Evolutionary conservation across 495 filamentous ascomycete genomes (phyloP).

Genomic region (Neurospora sp.): DNA sequence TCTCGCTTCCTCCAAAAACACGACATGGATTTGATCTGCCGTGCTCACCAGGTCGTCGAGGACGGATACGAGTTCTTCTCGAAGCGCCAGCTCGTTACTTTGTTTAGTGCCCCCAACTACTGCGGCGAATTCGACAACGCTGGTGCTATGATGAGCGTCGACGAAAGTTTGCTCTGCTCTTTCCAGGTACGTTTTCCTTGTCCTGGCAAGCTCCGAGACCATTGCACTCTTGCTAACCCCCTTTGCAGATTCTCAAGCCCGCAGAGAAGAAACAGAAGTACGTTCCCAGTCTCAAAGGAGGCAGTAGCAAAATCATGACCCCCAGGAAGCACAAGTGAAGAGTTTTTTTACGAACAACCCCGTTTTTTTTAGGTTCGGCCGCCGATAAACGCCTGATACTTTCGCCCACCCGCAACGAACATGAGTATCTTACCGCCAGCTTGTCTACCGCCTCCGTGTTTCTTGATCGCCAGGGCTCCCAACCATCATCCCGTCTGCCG

Average conservation of each 20-base stretch:
- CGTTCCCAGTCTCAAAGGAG: slow-evolving; percentile 74
- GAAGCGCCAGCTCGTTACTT: slow-evolving; percentile 91
- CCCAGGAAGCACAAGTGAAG: slow-evolving; percentile 81
- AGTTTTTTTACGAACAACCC: slow-evolving; percentile 65
- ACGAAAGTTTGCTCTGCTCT: slow-evolving; percentile 94
- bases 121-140: slow-evolving; percentile 99
- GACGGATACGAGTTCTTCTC: slow-evolving; percentile 99
- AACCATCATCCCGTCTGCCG: slow-evolving; percentile 5
- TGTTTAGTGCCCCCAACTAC: slow-evolving; percentile 98
- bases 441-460: slow-evolving; percentile 12
- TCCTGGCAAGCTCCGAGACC: not conserved
- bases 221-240: slow-evolving; percentile 11
- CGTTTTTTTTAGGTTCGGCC: slow-evolving; percentile 90
- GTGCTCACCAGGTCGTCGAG: slow-evolving; percentile 97
- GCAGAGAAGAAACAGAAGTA: slow-evolving; percentile 99
- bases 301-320: slow-evolving; percentile 69
- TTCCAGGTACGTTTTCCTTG: slow-evolving; percentile 70
- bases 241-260: slow-evolving; percentile 83
- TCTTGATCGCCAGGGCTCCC: slow-evolving; percentile 14
- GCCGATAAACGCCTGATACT: slow-evolving; percentile 54
- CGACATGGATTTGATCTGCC: slow-evolving; percentile 99
- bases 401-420: slow-evolving; percentile 11
- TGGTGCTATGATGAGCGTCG: slow-evolving; percentile 99
- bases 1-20: slow-evolving; percentile 98
- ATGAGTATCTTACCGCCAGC: slow-evolving; percentile 9